Percentiles rank a stretch among this genome's conserved stretches.
Conservation (phyloP, 1,139 yeast species). For the Blastobotrys elegans region DNA sequence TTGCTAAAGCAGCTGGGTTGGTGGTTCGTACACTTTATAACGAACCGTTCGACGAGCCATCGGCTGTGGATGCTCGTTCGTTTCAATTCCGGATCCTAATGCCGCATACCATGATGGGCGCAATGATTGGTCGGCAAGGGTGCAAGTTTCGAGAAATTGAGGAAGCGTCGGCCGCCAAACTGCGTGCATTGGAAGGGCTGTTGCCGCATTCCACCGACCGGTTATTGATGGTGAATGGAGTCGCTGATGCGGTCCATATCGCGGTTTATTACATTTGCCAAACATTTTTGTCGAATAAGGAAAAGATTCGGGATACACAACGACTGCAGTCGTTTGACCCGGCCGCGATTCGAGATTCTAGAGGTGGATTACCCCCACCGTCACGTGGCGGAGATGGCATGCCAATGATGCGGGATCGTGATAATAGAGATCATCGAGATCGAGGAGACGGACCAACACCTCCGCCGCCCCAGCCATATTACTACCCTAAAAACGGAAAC, state of each 20-base stretch:
- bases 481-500: background rate
- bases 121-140: slow-evolving; percentile 77
- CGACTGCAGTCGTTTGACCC: slow-evolving; percentile 19
- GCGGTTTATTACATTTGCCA: slow-evolving; percentile 73
- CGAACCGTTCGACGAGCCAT: slow-evolving; percentile 64
- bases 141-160: slow-evolving; percentile 74
- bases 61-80: slow-evolving; percentile 49
- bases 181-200: slow-evolving; percentile 71
- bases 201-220: slow-evolving; percentile 81
- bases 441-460: background rate
- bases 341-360: slow-evolving; percentile 2
- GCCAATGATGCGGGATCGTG: background rate
- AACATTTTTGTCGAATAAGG: slow-evolving; percentile 35
- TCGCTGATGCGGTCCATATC: slow-evolving; percentile 81
- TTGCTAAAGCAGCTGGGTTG: slow-evolving; percentile 77
- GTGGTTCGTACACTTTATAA: slow-evolving; percentile 62
- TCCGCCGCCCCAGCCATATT: slow-evolving; percentile 7
- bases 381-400: background rate
- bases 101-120: slow-evolving; percentile 81
- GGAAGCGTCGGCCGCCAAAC: slow-evolving; percentile 73
- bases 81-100: slow-evolving; percentile 59
- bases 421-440: background rate
- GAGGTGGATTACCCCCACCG: background rate
- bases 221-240: slow-evolving; percentile 66
- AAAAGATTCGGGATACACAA: slow-evolving; percentile 13